Base-by-base conservation (phyloP, 1,139 yeast species). In the Blastobotrys aristatus region DNA sequence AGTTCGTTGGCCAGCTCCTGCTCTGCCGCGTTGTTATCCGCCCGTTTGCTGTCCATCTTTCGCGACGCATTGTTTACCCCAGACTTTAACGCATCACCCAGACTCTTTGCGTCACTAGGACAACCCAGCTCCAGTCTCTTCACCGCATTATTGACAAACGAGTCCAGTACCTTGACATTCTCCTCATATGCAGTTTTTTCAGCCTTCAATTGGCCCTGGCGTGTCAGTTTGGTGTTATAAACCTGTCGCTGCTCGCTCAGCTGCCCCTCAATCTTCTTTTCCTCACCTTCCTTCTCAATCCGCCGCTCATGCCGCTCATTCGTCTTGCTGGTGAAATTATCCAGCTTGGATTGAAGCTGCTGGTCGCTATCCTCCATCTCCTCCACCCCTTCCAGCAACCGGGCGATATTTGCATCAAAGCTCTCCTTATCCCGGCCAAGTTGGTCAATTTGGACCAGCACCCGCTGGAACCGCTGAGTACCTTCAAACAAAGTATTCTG, bases 401-500 rank as follows among this genome's bases (percentile, higher is more conserved):
- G 69, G 7, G 67, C 65, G 10, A 80, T 70, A 56, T 79, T 84
- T 40, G 75, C 78, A 14, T 56, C 53, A 76, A 63, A 47, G 13
- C 49, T 42, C n/a, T 60, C 58, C 50, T 71, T 71, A 48, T 75
- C 76, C 53, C 75, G 78, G 31, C 68, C 67, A 39, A 82, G 64
- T 51, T 79, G 80, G 38, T 84, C 88, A 27, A 80, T 65, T 54
- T 78, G 79, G 35, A 84, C 80, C 26, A 88, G 63, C 1, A 82
- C 79, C 51, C 79, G 75, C 62, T 89, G 96, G 59, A 85, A 89
- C 51, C 82, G 84, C 63, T 88, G 96, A 61, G 88, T 86, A 1
- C 88, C 75, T 40, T 79, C 79, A 64, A 89, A 88, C 6, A 90
- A 68, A 11, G 64, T 65, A 43, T 84, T 83, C 1, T 89, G 77